Evolutionary conservation across 1,139 yeast species (phyloP), one percentile per base, ranked within the genome.

Genomic region (Protomyces pachydermus): DNA sequence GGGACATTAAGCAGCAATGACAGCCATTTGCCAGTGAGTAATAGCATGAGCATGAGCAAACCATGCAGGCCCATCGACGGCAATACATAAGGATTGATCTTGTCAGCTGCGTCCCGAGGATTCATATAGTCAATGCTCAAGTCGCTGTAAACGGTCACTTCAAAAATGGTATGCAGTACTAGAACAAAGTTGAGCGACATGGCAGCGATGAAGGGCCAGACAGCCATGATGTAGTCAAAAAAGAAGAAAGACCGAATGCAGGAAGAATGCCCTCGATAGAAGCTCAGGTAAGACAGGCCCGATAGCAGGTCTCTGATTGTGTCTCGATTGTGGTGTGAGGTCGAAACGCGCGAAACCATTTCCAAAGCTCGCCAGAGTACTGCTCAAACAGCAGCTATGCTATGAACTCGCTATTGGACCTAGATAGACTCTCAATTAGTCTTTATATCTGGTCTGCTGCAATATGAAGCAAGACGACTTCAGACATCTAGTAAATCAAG

Each of bases 41-140:
- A 80, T 75, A 93, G 87, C 70, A 90, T 76, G 2, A 82, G 67
- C 8, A 97, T 81, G 69, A 91, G 75, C 69, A 86, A 79, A 1
- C 84, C 96, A 72, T 93, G 98, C 68, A 91, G 77, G 2, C 82
- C 87, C 51, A 95, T 96, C 77, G 93, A 98, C 53, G 98, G 98
- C 60, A 89, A 80, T 71, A 93, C 87, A 79, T 89, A 87, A 71
- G 72, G 86, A 80, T 93, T 93, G 72, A 93, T 84, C 74, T 88
- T 88, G 79, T 90, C 89, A 80, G 98, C 93, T 71, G 93, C 82
- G 76, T 95, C 98, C 74, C 93, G 91, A 61, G 98, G 98, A 76
- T 93, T 93, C 79, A 91, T 90, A 79, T 91, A 91, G 75, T 91
- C 98, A 74, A 68, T 68, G 65, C 69, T 71, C 64, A 65, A 42